Evolutionary conservation across 495 filamentous ascomycete species (phyloP), one percentile per base, ranked within the genome.

Genomic region (Aspergillus egyptiacus): DNA sequence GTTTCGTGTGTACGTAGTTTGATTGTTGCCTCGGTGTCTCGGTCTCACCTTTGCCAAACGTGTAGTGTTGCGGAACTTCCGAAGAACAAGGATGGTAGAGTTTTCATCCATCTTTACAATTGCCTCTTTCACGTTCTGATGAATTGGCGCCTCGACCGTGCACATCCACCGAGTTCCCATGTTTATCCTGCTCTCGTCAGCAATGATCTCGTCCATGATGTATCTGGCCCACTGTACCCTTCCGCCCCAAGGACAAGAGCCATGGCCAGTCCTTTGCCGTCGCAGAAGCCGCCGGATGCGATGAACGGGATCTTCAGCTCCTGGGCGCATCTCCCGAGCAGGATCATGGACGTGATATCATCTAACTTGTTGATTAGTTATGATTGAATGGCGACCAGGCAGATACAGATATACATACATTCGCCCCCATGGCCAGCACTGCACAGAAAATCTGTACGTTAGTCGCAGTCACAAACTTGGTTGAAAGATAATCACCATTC

Each of bases 101-200:
- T 34, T 34, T 36, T 49, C 46, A 20, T 41, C 36, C 36, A 41
- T 41, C 25, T 33, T 34, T 2, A 33, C 36, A 17, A 49, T 49
- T 9, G 35, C 36, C 14, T 49, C 36, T 11, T 49, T 49, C 18
- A 49, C 46, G 24, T 49, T 49, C 2, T 49, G 46, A 33, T 49
- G 36, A n/a, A 49, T 49, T 5, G 36, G 27, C 5, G 36, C 18
- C 13, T 41, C 46, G 8, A 41, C 36, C 1, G 46, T 49, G 28
- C 46, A 41, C 46, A 49, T 41, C 36, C 36, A 40, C 11, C 46
- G 34, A 9, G 36, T 49, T n/a, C 46, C 46, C 46, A 49, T 49
- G 17, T 49, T 49, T 8, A 49, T 49, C 6, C 46, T 41, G 18
- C 5, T 20, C 2, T 7, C 5, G 20, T 48, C 14, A 40, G 35